Evolutionary conservation across 2,329 filamentous ascomycete species (phyloP).

Genomic region (Epichloe hybrida): DNA sequence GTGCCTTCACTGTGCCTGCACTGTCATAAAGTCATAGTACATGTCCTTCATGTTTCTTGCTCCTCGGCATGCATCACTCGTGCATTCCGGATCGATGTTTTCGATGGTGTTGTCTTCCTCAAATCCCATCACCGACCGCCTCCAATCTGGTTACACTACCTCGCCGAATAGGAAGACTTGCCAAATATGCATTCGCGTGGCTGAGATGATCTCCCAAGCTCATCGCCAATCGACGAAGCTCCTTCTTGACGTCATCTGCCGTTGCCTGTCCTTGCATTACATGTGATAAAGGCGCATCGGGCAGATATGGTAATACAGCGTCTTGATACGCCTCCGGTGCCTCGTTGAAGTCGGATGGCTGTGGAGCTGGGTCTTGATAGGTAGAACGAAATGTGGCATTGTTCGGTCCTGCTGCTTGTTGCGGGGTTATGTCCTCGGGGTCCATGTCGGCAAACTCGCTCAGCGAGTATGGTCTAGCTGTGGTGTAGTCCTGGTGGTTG

Average conservation of each 20-base stretch:
- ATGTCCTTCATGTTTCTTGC: neutral
- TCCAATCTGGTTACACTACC: constrained; percentile 17
- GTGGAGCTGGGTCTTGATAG: constrained; percentile 8
- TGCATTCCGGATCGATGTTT: neutral
- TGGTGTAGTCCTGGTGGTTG: constrained; percentile 7
- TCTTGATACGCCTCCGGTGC: constrained; percentile 6
- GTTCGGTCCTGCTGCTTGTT: constrained; percentile 15
- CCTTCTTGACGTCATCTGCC: constrained; percentile 35
- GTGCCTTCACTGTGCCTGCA: neutral
- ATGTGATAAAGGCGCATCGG: constrained; percentile 32
- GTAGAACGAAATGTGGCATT: constrained; percentile 2
- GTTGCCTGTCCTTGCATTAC: constrained; percentile 43
- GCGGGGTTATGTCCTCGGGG: constrained; percentile 22
- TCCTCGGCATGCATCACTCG: neutral
- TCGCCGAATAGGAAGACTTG: constrained; percentile 23
- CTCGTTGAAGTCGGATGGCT: constrained; percentile 10
- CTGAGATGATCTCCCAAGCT: constrained; percentile 35
- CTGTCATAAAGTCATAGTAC: neutral
- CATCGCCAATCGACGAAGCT: constrained; percentile 36
- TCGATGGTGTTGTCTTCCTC: too few relatives aligned
- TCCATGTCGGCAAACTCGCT: constrained; percentile 29
- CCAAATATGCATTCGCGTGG: constrained; percentile 31
- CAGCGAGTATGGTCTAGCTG: constrained; percentile 22
- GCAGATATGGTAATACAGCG: constrained; percentile 22
- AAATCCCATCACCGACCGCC: neutral